Percentiles rank a stretch among this genome's conserved stretches.
Conservation (phyloP, 805 yeast species). For the Alloascoidea africana region DNA sequence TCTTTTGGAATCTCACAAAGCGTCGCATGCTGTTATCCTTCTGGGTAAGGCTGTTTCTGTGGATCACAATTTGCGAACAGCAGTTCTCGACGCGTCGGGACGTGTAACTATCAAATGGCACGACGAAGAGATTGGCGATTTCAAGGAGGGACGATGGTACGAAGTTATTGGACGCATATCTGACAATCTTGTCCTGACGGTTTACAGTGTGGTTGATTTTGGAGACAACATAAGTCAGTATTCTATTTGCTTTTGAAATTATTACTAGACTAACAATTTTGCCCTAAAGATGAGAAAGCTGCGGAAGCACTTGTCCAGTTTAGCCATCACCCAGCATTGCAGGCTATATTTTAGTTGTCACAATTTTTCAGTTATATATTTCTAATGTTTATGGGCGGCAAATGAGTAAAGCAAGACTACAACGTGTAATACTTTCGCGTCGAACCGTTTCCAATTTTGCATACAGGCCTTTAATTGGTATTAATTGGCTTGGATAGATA, state of each 20-base stretch:
- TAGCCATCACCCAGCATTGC: too few relatives aligned
- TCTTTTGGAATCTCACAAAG: slow-evolving; percentile 9
- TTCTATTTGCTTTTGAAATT: not conserved
- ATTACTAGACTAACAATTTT: not conserved
- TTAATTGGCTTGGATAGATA: too few relatives aligned
- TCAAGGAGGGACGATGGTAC: not conserved
- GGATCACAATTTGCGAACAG: slow-evolving; percentile 11
- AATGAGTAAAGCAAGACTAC: too few relatives aligned
- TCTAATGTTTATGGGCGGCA: too few relatives aligned
- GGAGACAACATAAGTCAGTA: not conserved
- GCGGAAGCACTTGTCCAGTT: not conserved
- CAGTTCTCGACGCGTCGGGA: slow-evolving; percentile 17
- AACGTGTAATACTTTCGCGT: too few relatives aligned
- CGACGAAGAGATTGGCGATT: not conserved
- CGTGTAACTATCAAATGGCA: slow-evolving; percentile 12
- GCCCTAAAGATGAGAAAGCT: not conserved
- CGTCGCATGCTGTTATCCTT: slow-evolving; percentile 14
- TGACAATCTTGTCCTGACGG: not conserved
- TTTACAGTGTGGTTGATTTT: not conserved
- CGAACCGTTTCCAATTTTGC: too few relatives aligned
- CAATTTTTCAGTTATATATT: too few relatives aligned
- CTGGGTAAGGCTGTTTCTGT: slow-evolving; percentile 17
- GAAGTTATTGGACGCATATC: not conserved
- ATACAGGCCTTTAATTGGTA: too few relatives aligned
- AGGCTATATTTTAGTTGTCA: too few relatives aligned